Conservation (phyloP, 257 asterid species). For the Gardenia jasminoides region DNA sequence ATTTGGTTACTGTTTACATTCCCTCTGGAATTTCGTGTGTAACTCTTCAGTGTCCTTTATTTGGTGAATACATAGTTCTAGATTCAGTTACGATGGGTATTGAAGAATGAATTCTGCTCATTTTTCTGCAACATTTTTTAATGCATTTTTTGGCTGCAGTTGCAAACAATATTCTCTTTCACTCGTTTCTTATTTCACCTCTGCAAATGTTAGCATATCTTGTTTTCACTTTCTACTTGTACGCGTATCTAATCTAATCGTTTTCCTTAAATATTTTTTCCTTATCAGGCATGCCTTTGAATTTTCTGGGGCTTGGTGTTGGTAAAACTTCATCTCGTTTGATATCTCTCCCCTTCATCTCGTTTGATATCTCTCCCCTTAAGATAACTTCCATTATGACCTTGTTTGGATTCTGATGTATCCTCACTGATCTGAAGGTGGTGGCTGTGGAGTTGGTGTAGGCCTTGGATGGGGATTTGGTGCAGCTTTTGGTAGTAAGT, state of each 20-base stretch:
- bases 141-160: neutral
- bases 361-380: conserved; percentile 3
- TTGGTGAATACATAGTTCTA: neutral
- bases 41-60: neutral
- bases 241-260: neutral
- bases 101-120: neutral
- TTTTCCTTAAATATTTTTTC: neutral
- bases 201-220: neutral
- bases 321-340: conserved; percentile 42
- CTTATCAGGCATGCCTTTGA: conserved; percentile 71
- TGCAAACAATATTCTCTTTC: neutral
- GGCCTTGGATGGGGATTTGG: conserved; percentile 99
- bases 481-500: conserved; percentile 77
- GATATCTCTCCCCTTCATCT: neutral
- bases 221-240: neutral
- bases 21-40: neutral
- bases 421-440: conserved; percentile 54
- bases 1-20: neutral
- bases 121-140: neutral
- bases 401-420: conserved; percentile 7
- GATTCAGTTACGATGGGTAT: neutral
- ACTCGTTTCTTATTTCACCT: neutral
- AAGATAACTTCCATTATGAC: neutral
- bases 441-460: conserved; percentile 88
- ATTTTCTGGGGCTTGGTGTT: conserved; percentile 77